phyloP scores from a whole-genome alignment of 371 early-diverging fungal species.

The Mycotypha africana region DNA sequence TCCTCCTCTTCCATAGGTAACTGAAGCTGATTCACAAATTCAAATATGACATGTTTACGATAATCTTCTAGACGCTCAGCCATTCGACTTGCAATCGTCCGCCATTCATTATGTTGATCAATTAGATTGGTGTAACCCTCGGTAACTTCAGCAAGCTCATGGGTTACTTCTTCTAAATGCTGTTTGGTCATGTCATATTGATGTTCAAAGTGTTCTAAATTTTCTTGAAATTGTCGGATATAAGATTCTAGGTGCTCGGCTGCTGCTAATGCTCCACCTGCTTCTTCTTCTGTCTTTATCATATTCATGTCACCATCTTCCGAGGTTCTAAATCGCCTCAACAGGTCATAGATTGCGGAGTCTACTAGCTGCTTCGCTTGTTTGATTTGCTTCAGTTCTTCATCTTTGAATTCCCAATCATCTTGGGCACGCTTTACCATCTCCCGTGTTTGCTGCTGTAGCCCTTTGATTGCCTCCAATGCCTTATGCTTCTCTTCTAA shows the following conservation, averaged over 20 bases:
- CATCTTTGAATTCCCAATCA: constrained; percentile 42
- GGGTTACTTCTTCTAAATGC: constrained; percentile 8
- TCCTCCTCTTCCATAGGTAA: constrained; percentile 37
- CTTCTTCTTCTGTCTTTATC: background rate
- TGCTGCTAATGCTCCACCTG: no score
- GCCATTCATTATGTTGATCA: constrained; percentile 27
- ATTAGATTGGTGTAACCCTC: constrained; percentile 15
- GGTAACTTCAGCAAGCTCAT: constrained; percentile 14
- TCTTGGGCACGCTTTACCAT: constrained; percentile 50
- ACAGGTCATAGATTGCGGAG: constrained; percentile 4
- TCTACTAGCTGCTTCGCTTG: background rate
- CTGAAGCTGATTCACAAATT: constrained; percentile 36
- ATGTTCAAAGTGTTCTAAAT: constrained; percentile 3
- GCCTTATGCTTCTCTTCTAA: constrained; percentile 33
- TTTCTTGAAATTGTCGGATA: constrained; percentile 1
- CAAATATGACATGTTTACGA: constrained; percentile 27
- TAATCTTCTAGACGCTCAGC: constrained; percentile 35
- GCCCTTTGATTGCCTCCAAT: constrained; percentile 34
- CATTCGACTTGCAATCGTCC: constrained; percentile 26
- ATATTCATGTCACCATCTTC: background rate
- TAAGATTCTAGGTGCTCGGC: background rate
- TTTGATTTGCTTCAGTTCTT: constrained; percentile 22
- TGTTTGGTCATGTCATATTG: constrained; percentile 1
- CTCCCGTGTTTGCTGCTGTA: constrained; percentile 40
- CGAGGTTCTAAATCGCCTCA: constrained; percentile 7